A percentile compares a stretch with the other conserved stretches of the same genome.
phyloP scores from a whole-genome alignment of 192 early-diverging fungal genomes.

The Coemansia javaensis region DNA sequence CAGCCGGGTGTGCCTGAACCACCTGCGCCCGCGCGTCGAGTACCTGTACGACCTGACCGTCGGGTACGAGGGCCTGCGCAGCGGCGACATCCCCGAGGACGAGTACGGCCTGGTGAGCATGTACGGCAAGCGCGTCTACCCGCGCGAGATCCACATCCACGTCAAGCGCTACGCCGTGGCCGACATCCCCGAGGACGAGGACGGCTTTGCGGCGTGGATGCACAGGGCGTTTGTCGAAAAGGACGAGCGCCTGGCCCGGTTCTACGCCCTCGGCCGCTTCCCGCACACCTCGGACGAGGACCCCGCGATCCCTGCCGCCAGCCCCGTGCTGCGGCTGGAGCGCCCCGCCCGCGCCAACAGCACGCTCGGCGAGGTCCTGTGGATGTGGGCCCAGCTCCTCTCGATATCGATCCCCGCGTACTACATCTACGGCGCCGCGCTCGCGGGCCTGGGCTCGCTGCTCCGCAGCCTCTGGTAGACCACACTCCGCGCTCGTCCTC shows the following conservation, averaged over 20 bases:
- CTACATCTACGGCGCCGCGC: slow-evolving; percentile 11
- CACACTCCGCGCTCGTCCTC: no score
- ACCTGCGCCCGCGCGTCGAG: slow-evolving; percentile 60
- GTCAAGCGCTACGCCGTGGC: slow-evolving; percentile 61
- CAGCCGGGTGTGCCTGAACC: slow-evolving; percentile 63
- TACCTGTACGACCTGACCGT: slow-evolving; percentile 88
- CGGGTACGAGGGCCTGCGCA: slow-evolving; percentile 73
- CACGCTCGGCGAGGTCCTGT: slow-evolving; percentile 19
- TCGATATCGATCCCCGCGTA: slow-evolving; percentile 28
- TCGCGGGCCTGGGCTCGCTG: slow-evolving; percentile 1
- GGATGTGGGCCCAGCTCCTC: slow-evolving; percentile 44
- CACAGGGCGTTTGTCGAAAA: slow-evolving; percentile 75
- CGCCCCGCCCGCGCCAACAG: slow-evolving; percentile 12
- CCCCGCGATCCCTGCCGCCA: slow-evolving; percentile 18
- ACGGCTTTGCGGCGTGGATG: slow-evolving; percentile 73
- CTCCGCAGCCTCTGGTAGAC: slow-evolving; percentile 3
- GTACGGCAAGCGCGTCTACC: slow-evolving; percentile 69
- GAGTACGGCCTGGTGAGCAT: slow-evolving; percentile 72
- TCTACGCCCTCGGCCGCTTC: slow-evolving; percentile 73
- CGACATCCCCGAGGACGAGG: slow-evolving; percentile 65
- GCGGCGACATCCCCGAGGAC: slow-evolving; percentile 76
- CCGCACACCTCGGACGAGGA: slow-evolving; percentile 46
- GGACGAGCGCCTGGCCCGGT: slow-evolving; percentile 72
- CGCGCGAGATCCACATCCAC: slow-evolving; percentile 78
- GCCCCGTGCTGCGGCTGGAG: slow-evolving; percentile 21